Conservation (phyloP, 495 filamentous ascomycete genomes). For the Amniculicola lignicola region DNA sequence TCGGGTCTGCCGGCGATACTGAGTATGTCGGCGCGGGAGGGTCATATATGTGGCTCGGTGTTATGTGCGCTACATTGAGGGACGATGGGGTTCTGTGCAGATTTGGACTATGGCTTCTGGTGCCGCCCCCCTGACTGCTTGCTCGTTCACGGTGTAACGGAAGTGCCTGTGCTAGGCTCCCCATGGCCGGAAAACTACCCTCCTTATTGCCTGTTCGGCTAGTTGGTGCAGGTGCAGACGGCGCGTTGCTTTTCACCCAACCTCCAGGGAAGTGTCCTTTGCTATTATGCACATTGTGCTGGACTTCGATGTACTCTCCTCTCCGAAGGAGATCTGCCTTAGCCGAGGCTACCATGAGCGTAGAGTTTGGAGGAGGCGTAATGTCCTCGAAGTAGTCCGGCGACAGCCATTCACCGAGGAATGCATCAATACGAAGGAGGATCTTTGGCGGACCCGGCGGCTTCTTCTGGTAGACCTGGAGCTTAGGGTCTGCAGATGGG, state of each 20-base stretch:
- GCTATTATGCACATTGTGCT: slow-evolving; percentile 33
- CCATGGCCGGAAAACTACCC: slow-evolving; percentile 32
- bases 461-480: slow-evolving; percentile 8
- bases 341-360: slow-evolving; percentile 79
- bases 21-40: slow-evolving; percentile 80
- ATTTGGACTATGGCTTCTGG: no score
- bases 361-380: slow-evolving; percentile 79
- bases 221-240: slow-evolving; percentile 11
- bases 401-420: slow-evolving; percentile 92
- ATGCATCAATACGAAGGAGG: slow-evolving; percentile 78
- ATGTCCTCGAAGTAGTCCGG: slow-evolving; percentile 91
- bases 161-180: slow-evolving; percentile 37
- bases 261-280: slow-evolving; percentile 58
- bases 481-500: slow-evolving; percentile 20
- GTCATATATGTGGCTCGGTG: slow-evolving; percentile 51
- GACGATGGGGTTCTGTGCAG: no score
- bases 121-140: slow-evolving; percentile 39
- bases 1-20: slow-evolving; percentile 70
- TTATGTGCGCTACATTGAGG: slow-evolving; percentile 25
- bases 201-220: slow-evolving; percentile 30
- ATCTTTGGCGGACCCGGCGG: slow-evolving; percentile 44
- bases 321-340: slow-evolving; percentile 78
- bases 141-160: slow-evolving; percentile 47
- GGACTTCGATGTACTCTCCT: slow-evolving; percentile 57
- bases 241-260: slow-evolving; percentile 50